Conservation (phyloP, 257 asterid species). For the Penstemon davidsonii region DNA sequence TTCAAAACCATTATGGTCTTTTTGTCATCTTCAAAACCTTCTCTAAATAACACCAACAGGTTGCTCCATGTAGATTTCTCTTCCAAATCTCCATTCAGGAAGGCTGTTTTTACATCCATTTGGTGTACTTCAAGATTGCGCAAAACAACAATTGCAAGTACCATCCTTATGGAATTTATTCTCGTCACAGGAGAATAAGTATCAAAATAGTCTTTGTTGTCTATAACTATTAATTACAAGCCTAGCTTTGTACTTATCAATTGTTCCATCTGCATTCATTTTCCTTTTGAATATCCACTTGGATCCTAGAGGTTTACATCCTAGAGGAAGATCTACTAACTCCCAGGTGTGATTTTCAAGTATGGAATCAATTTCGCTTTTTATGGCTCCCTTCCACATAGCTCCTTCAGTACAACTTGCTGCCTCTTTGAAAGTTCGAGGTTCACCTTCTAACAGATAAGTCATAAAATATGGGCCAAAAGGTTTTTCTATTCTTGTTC, state of each 20-base stretch:
- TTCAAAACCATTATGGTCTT: too few species aligned
- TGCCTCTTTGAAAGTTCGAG: too few species aligned
- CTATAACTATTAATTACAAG: constrained; percentile 11
- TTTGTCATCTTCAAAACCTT: too few species aligned
- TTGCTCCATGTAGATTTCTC: neutral
- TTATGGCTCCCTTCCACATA: too few species aligned
- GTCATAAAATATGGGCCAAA: too few species aligned
- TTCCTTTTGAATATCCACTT: neutral
- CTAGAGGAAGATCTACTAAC: neutral
- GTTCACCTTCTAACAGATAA: too few species aligned
- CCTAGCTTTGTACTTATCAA: neutral
- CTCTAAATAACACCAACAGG: too few species aligned
- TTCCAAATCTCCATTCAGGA: neutral
- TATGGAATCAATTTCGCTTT: neutral
- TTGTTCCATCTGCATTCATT: neutral
- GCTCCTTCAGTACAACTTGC: too few species aligned
- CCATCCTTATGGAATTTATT: constrained; percentile 7
- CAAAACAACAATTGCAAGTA: neutral
- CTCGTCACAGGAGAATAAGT: constrained; percentile 3
- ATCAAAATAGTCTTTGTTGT: neutral
- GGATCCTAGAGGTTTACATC: neutral
- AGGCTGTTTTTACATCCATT: neutral
- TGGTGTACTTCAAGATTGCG: constrained; percentile 1
- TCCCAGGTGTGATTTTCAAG: constrained; percentile 2
- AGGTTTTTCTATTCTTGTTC: too few species aligned